Evolutionary conservation across 768 basidiomycete genomes (phyloP).

Genomic region (Lanmaoa rubissima): DNA sequence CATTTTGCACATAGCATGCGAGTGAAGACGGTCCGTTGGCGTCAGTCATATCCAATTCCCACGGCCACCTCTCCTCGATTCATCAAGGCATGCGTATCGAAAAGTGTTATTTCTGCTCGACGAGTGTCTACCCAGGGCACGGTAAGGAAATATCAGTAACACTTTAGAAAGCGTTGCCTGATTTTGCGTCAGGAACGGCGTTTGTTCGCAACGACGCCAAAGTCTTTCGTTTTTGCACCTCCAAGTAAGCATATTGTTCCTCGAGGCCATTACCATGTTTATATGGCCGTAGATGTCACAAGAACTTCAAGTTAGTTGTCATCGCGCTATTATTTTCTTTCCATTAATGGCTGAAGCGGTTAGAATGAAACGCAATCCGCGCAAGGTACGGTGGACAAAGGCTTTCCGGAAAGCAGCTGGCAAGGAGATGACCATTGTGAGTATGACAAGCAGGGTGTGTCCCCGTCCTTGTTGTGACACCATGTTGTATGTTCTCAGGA

Average conservation of each 20-base stretch:
- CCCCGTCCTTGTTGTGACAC: neutral
- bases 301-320: conserved; percentile 90
- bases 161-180: neutral
- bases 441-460: conserved; percentile 26
- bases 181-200: conserved; percentile 59
- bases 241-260: conserved; percentile 62
- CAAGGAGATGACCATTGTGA: conserved; percentile 98
- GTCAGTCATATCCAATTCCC: conserved; percentile 15
- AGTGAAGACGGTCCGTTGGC: neutral
- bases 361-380: conserved; percentile 99
- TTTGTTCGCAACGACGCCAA: conserved; percentile 99
- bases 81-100: conserved; percentile 76
- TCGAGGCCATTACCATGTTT: conserved; percentile 2
- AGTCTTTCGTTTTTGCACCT: conserved; percentile 96
- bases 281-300: conserved; percentile 72
- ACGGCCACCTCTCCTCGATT: conserved; percentile 16
- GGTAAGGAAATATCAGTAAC: conserved; percentile 44
- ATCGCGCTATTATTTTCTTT: neutral
- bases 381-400: conserved; percentile 99
- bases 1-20: neutral
- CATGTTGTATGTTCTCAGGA: conserved; percentile 54
- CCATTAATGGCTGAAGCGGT: neutral
- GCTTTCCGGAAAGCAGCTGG: conserved; percentile 98
- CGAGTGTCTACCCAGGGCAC: conserved; percentile 94
- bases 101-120: conserved; percentile 98